Percentiles rank a stretch among this genome's conserved stretches.
Conservation (phyloP, 441 rosid genomes). For the Rhodomyrtus psidioides region DNA sequence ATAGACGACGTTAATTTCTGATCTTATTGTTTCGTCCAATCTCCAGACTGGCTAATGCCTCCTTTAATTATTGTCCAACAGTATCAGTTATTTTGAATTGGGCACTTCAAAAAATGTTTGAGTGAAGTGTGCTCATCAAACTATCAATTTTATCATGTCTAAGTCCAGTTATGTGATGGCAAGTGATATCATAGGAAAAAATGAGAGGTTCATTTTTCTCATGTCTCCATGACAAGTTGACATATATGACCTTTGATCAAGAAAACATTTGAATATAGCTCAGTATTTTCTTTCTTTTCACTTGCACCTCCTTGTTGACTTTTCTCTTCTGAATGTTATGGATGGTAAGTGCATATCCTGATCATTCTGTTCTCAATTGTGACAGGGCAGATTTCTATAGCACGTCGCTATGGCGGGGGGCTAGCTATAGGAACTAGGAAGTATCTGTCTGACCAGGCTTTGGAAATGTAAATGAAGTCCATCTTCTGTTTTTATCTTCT, state of each 20-base stretch:
- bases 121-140: neutral
- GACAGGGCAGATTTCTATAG: conserved; percentile 25
- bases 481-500: neutral
- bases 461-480: conserved; percentile 21
- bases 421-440: neutral
- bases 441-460: conserved; percentile 13
- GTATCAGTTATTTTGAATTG: neutral
- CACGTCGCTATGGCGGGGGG: conserved; percentile 12
- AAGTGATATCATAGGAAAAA: neutral
- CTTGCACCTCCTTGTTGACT: neutral
- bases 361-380: conserved; percentile 1
- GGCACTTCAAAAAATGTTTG: neutral
- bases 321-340: neutral
- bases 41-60: neutral
- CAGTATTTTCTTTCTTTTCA: neutral
- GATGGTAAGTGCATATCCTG: neutral
- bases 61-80: neutral
- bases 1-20: neutral
- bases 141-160: neutral
- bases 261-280: neutral
- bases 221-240: neutral
- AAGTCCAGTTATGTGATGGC: neutral
- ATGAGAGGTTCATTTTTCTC: neutral
- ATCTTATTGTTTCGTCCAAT: neutral
- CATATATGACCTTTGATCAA: neutral